Evolutionary conservation across 1,284 basidiomycete genomes (phyloP), one percentile per base, ranked within the genome.

Genomic region (Tylopilus microsporus): DNA sequence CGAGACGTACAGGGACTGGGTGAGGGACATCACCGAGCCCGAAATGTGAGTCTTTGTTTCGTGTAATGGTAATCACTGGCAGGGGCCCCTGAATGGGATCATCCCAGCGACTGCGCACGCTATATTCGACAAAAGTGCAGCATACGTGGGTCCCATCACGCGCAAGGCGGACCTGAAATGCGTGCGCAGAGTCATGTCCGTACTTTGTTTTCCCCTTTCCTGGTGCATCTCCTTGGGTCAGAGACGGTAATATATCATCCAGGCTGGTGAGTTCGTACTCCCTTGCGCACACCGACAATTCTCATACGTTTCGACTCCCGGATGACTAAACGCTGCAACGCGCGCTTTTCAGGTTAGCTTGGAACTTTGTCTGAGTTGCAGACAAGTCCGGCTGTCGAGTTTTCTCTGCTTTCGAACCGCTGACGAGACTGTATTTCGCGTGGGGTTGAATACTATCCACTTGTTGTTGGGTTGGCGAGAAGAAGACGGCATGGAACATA

Each of bases 1-100:
- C 66, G 96, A 98, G 77, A 90, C 94, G 0, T 87, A 98, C 73
- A 85, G 95, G 36, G 94, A 98, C 65, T 98, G 95, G 93, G 96
- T 91, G 2, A 76, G 82, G 32, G 83, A 78, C 2, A 86, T 86
- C 46, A 96, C 82, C 1, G 82, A 91, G 62, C 96, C 96, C 1
- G 96, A 99, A 73, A 94, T 98, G 91, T 92, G 65, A 46, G 87
- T 73, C 7, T 43, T n/a, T 52, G 49, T 30, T 30, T 30, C 30
- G 2, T n/a, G n/a, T 5, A 39, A 56, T 32, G 32, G 9, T 21
- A 2, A n/a, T 34, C 37, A 5, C n/a, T n/a, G n/a, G n/a, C n/a
- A n/a, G n/a, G n/a, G n/a, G n/a, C n/a, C n/a, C n/a, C n/a, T n/a
- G n/a, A n/a, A n/a, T 60, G 94, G 93, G 79, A 80, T 98, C 62